Evolutionary conservation across 2,329 filamentous ascomycete species (phyloP).

Genomic region (Aspergillus piperis): DNA sequence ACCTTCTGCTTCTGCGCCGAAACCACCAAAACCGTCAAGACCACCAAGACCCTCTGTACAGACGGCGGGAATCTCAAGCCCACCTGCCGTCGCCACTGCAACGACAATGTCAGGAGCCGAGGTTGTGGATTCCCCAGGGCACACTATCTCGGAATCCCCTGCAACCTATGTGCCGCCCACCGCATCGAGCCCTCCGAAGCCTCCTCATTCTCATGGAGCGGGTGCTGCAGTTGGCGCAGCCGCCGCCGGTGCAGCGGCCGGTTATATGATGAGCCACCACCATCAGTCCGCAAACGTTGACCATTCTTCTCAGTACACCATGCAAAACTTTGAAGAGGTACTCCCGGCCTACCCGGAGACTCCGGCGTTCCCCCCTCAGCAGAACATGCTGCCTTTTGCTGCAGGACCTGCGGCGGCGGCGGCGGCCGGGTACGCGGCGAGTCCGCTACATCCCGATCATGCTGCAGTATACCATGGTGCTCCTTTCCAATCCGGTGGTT

Average conservation of each 20-base stretch:
- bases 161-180: conserved; percentile 24
- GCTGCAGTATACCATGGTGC: conserved; percentile 31
- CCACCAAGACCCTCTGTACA: conserved; percentile 31
- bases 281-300: conserved; percentile 33
- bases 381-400: conserved; percentile 13
- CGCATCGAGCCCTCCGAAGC: conserved; percentile 21
- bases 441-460: conserved; percentile 33
- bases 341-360: conserved; percentile 15
- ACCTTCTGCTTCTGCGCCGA: conserved; percentile 20
- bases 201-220: conserved; percentile 34
- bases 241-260: conserved; percentile 45
- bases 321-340: conserved; percentile 32
- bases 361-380: conserved; percentile 11
- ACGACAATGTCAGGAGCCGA: conserved; percentile 29
- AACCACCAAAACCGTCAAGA: conserved; percentile 30
- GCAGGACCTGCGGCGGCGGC: conserved; percentile 32
- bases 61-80: conserved; percentile 37
- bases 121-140: conserved; percentile 36
- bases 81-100: conserved; percentile 38
- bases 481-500: conserved; percentile 36
- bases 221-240: conserved; percentile 40
- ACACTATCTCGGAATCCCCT: conserved; percentile 24
- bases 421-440: conserved; percentile 42
- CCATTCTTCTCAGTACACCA: conserved; percentile 33
- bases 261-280: conserved; percentile 42